Conservation (phyloP, 306 rosid species). For the Vigna hirtella region DNA sequence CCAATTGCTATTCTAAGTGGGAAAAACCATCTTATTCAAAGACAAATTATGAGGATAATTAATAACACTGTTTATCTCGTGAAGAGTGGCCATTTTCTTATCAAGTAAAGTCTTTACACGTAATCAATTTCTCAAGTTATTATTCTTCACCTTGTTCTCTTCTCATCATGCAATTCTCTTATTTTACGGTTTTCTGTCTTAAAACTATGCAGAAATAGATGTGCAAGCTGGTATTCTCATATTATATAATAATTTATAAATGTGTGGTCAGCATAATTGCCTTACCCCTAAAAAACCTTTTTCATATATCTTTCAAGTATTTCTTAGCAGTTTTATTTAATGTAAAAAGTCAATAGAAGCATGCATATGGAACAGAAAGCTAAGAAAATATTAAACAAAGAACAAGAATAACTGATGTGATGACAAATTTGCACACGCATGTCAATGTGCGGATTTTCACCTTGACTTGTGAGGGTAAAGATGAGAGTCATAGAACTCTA, state of each 20-base stretch:
- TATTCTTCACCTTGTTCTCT: slow-evolving; percentile 38
- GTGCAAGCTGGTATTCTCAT: neutral
- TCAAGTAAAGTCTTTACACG: slow-evolving; percentile 26
- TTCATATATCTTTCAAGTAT: neutral
- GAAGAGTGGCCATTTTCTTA: slow-evolving; percentile 44
- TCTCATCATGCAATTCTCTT: slow-evolving; percentile 9
- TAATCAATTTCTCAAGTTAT: slow-evolving; percentile 42
- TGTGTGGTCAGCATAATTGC: neutral
- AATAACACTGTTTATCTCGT: slow-evolving; percentile 45
- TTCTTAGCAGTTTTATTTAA: neutral
- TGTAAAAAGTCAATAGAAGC: neutral
- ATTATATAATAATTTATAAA: neutral
- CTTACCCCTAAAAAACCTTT: neutral
- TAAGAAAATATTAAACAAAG: neutral
- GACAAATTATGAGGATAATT: slow-evolving; percentile 27
- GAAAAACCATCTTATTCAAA: slow-evolving; percentile 34
- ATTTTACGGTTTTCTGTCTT: neutral
- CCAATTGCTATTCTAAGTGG: slow-evolving; percentile 19
- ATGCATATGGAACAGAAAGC: too few species aligned
- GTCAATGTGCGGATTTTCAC: too few species aligned
- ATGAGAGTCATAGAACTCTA: too few species aligned
- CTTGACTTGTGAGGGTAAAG: too few species aligned
- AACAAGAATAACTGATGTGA: neutral
- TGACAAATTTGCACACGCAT: too few species aligned
- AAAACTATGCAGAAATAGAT: neutral